phyloP scores from a whole-genome alignment of 2,329 filamentous ascomycete species.

The Monascus ruber region DNA sequence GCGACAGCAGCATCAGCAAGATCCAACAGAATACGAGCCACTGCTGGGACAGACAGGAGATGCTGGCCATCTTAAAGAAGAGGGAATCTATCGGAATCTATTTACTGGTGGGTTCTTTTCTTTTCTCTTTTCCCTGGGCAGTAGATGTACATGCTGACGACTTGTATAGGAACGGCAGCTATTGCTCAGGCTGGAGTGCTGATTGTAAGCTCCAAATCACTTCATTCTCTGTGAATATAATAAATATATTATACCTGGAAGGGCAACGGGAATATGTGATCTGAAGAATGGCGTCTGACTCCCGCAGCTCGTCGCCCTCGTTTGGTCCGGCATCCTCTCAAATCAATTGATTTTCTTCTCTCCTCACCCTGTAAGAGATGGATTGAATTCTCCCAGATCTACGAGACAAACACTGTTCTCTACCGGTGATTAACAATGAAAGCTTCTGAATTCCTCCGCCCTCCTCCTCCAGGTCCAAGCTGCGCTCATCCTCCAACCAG shows the following conservation, averaged over 20 bases:
- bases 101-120: constrained; percentile 50
- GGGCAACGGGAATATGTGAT: not conserved
- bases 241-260: no score
- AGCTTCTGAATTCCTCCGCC: constrained; percentile 50
- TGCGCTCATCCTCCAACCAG: constrained; percentile 78
- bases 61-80: constrained; percentile 55
- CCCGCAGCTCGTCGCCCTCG: constrained; percentile 52
- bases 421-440: constrained; percentile 1
- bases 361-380: constrained; percentile 61
- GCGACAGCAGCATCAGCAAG: constrained; percentile 15
- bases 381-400: not conserved
- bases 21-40: constrained; percentile 52
- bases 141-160: not conserved
- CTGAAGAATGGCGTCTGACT: constrained; percentile 5
- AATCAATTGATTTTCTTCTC: constrained; percentile 70
- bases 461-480: constrained; percentile 67
- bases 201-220: constrained; percentile 39
- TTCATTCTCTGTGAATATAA: no score
- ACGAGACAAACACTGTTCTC: not conserved
- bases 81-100: constrained; percentile 58
- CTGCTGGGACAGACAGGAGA: constrained; percentile 62
- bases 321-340: constrained; percentile 68
- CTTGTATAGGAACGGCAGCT: constrained; percentile 58
- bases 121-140: constrained; percentile 1
- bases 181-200: constrained; percentile 69